Base-by-base conservation (phyloP, 495 filamentous ascomycete species). In the Penicillium mononematosum region DNA sequence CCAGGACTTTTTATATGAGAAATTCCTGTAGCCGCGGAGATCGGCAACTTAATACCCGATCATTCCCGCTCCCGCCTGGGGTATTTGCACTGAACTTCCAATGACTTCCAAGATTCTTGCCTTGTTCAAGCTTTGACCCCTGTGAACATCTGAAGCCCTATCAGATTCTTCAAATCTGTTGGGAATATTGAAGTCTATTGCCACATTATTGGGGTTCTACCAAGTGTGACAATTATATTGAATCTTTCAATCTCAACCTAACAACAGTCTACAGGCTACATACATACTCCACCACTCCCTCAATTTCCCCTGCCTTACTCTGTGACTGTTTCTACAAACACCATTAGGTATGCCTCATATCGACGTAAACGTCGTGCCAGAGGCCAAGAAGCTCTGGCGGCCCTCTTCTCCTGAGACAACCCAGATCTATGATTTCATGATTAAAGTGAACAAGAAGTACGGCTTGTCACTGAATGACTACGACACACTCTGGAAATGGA, bases 401-500 rank as follows among this genome's bases (percentile, higher is more conserved):
- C 90, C 90, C 65, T 79, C 81, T n/a, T 67, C 81, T 45, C 89
- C 88, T 2, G 69, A 81, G 49, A 71, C 74, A 29, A 92, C 88
- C 7, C 81, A 81, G 49, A 90, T 91, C 74, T 83, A 81, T 72
- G 77, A 75, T 55, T 93, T 94, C 66, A 80, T 93, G 65, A 71
- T 81, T 53, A 72, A 77, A 46, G 77, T 96, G 38, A 88, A 86
- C 66, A 59, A 79, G 42, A 90, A 89, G 64, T 83, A 92, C 70
- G 68, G 72, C 5, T 62, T 89, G 36, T 69, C 75, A 14, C 77
- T 95, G 53, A 62, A 75, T 17, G 81, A 78, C 62, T 93, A 96
- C 62, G 70, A 85, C 20, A 78, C 82, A 11, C 80, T 97, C 12
- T 88, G 91, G 75, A 75, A 80, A 61, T 98, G 94, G 94, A 95